phyloP scores from a whole-genome alignment of 352 stramenopile genomes.

The Globisporangium barbulae region DNA sequence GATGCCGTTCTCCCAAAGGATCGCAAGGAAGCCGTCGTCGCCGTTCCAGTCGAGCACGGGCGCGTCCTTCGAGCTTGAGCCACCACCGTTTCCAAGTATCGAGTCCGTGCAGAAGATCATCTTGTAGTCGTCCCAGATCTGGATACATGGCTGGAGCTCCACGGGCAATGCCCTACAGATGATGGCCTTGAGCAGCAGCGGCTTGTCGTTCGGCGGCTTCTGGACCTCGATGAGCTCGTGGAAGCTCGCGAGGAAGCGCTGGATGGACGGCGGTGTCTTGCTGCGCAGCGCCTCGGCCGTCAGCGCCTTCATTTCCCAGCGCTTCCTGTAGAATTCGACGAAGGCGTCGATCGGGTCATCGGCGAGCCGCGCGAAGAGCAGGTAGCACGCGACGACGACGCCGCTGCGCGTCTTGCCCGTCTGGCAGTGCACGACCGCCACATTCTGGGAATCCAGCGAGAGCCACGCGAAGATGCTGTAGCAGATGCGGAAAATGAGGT shows the following conservation, averaged over 20 bases:
- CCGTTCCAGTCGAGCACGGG: slow-evolving; percentile 78
- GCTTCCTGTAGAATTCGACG: slow-evolving; percentile 87
- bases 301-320: slow-evolving; percentile 71
- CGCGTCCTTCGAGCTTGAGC: slow-evolving; percentile 15
- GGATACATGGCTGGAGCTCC: slow-evolving; percentile 69
- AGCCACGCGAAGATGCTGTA: slow-evolving; percentile 93
- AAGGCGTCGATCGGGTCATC: slow-evolving; percentile 85
- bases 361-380: slow-evolving; percentile 82
- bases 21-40: slow-evolving; percentile 75
- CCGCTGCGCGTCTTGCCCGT: slow-evolving; percentile 93
- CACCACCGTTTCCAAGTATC: slow-evolving; percentile 12
- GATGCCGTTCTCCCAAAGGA: slow-evolving; percentile 76
- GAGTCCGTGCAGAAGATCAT: slow-evolving; percentile 62
- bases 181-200: slow-evolving; percentile 74
- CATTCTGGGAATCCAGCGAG: slow-evolving; percentile 68
- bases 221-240: slow-evolving; percentile 51
- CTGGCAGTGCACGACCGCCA: slow-evolving; percentile 87
- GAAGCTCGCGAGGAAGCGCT: slow-evolving; percentile 70
- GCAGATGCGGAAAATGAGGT: slow-evolving; percentile 89
- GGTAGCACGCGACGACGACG: slow-evolving; percentile 91
- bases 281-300: slow-evolving; percentile 51
- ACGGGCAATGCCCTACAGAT: slow-evolving; percentile 71
- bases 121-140: slow-evolving; percentile 82
- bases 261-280: slow-evolving; percentile 77
- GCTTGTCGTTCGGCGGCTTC: slow-evolving; percentile 53